phyloP scores from a whole-genome alignment of 768 basidiomycete genomes.

The Suillus occidentalis region DNA sequence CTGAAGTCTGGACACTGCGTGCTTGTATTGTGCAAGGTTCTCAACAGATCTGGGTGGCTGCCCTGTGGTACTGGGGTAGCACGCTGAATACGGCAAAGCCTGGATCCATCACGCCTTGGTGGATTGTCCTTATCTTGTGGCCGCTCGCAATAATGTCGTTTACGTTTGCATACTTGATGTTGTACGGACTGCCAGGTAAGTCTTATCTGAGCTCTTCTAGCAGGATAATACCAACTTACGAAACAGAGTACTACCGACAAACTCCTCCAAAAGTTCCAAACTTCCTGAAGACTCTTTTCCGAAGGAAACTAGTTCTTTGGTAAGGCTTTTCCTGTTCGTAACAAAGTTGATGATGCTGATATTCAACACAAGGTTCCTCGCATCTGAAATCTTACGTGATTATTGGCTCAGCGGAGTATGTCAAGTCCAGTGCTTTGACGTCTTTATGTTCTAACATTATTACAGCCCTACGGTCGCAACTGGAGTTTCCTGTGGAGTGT shows the following conservation, averaged over 20 bases:
- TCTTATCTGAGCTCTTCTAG: constrained; percentile 5
- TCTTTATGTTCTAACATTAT: constrained; percentile 15
- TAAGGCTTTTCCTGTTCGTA: constrained; percentile 16
- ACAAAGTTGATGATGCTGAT: not conserved
- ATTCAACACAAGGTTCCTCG: constrained; percentile 59
- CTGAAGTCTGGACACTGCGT: constrained; percentile 89
- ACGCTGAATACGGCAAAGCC: constrained; percentile 59
- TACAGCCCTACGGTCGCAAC: constrained; percentile 86
- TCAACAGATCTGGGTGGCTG: constrained; percentile 95
- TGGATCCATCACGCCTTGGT: constrained; percentile 71
- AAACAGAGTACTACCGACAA: constrained; percentile 81
- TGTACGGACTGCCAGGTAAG: constrained; percentile 82
- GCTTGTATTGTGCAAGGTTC: constrained; percentile 94
- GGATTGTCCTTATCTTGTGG: constrained; percentile 81
- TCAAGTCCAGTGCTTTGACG: constrained; percentile 15
- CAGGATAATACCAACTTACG: constrained; percentile 10
- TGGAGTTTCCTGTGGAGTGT: constrained; percentile 94
- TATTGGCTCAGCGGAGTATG: constrained; percentile 88
- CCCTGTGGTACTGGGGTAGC: constrained; percentile 95
- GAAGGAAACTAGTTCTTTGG: constrained; percentile 91
- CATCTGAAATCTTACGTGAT: constrained; percentile 88
- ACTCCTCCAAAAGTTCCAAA: constrained; percentile 94
- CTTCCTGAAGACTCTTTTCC: constrained; percentile 86
- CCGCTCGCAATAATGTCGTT: constrained; percentile 76
- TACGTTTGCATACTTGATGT: constrained; percentile 78